Percentiles rank a stretch among this genome's conserved stretches.
Conservation (phyloP, 495 filamentous ascomycete genomes). For the Penicillium maclennaniae region DNA sequence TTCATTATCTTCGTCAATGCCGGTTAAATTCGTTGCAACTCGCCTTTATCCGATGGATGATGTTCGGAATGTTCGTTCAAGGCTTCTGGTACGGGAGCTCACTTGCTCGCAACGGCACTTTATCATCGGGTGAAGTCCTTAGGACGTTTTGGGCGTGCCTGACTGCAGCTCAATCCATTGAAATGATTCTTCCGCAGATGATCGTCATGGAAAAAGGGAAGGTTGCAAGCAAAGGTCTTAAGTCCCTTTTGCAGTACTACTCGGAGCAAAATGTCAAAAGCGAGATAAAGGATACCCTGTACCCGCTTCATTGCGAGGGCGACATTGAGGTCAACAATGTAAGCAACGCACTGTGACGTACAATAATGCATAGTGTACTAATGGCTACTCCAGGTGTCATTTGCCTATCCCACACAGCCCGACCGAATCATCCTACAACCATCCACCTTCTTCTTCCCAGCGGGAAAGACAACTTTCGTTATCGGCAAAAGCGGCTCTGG, state of each 20-base stretch:
- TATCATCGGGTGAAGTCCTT: conserved; percentile 66
- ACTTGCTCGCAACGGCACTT: conserved; percentile 52
- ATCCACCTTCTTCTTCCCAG: conserved; percentile 62
- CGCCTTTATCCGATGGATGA: conserved; percentile 67
- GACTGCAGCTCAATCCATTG: conserved; percentile 68
- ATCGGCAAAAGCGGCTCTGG: conserved; percentile 87
- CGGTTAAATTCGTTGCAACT: conserved; percentile 65
- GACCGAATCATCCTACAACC: conserved; percentile 57
- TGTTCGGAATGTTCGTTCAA: conserved; percentile 77
- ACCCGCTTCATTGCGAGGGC: conserved; percentile 50
- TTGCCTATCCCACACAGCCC: conserved; percentile 77
- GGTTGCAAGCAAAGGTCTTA: conserved; percentile 62
- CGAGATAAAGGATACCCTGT: conserved; percentile 19
- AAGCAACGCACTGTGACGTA: conserved; percentile 23
- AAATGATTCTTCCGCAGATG: conserved; percentile 69
- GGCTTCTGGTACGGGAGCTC: conserved; percentile 87
- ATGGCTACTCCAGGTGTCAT: conserved; percentile 53
- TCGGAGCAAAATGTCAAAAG: conserved; percentile 18
- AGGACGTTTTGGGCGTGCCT: conserved; percentile 84
- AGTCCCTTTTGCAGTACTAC: conserved; percentile 34
- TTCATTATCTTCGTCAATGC: conserved; percentile 64
- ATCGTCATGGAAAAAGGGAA: conserved; percentile 76
- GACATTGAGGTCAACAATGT: conserved; percentile 70
- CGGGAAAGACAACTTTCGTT: conserved; percentile 73
- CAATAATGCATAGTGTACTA: neutral